Conservation (phyloP, 768 basidiomycete genomes). For the Podaxis sp. region DNA sequence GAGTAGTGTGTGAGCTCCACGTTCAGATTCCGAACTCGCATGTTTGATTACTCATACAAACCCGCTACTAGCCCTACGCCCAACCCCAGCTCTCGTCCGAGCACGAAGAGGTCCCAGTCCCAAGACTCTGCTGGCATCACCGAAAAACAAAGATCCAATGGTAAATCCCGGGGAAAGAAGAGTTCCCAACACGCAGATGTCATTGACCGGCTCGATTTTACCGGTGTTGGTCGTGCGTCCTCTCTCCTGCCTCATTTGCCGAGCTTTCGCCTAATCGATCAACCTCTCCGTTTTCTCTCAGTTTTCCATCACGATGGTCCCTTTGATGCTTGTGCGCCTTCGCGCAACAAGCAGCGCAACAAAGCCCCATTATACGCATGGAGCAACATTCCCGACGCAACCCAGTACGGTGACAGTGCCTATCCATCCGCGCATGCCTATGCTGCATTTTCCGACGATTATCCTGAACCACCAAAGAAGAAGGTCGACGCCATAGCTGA, state of each 20-base stretch:
- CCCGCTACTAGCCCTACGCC: slow-evolving; percentile 20
- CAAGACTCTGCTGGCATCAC: slow-evolving; percentile 39
- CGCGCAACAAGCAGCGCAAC: slow-evolving; percentile 76
- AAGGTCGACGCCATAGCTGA: slow-evolving; percentile 88
- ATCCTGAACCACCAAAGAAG: slow-evolving; percentile 71
- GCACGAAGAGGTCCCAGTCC: slow-evolving; percentile 43
- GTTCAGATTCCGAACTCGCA: slow-evolving; percentile 5
- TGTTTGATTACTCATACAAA: slow-evolving; percentile 18
- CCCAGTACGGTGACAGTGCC: slow-evolving; percentile 35
- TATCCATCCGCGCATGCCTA: slow-evolving; percentile 53
- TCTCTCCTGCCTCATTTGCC: slow-evolving; percentile 10
- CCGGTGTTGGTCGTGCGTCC: slow-evolving; percentile 75
- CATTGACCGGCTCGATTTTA: slow-evolving; percentile 86
- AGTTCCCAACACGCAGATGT: slow-evolving; percentile 83
- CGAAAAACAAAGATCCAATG: slow-evolving; percentile 36
- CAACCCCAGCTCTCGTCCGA: slow-evolving; percentile 27
- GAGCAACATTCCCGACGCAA: slow-evolving; percentile 41
- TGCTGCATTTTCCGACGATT: slow-evolving; percentile 46
- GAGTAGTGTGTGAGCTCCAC: slow-evolving; percentile 44
- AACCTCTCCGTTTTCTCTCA: slow-evolving; percentile 27
- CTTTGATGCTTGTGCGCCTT: slow-evolving; percentile 89
- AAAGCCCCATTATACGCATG: slow-evolving; percentile 86
- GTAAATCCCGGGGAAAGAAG: slow-evolving; percentile 58
- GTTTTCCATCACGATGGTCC: slow-evolving; percentile 94
- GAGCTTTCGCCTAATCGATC: slow-evolving; percentile 17